Conservation (phyloP, 306 rosid genomes). For the Glycyrrhiza uralensis region DNA sequence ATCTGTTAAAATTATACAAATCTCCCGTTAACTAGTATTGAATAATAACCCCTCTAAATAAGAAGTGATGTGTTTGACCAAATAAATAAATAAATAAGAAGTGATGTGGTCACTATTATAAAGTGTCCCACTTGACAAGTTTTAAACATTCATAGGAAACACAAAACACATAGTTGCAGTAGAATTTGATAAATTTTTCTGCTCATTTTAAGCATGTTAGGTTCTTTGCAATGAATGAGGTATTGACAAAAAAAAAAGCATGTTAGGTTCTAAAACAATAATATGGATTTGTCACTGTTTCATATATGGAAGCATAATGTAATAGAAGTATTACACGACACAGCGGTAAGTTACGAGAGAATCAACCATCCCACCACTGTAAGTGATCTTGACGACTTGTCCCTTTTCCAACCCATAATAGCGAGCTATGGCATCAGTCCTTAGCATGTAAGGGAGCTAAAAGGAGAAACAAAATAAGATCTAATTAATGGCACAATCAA, state of each 20-base stretch:
- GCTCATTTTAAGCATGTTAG: neutral
- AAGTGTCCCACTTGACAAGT: neutral
- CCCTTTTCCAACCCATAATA: conserved; percentile 49
- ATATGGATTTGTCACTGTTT: neutral
- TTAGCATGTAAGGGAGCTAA: conserved; percentile 47
- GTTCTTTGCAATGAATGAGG: no score
- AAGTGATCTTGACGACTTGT: conserved; percentile 38
- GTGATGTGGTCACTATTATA: neutral
- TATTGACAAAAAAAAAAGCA: no score
- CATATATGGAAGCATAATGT: neutral
- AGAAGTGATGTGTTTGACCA: no score
- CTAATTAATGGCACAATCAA: neutral
- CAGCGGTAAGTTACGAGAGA: conserved; percentile 34
- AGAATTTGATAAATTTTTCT: neutral
- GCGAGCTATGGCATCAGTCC: conserved; percentile 40
- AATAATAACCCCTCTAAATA: neutral
- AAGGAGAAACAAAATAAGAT: neutral
- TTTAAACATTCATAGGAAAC: neutral
- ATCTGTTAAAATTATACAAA: neutral
- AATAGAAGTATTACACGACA: conserved; percentile 16
- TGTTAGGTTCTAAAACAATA: neutral
- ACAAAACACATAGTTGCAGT: neutral
- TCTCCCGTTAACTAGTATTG: neutral
- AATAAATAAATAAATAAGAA: no score
- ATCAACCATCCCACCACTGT: conserved; percentile 23